These are phyloP conservation scores for Apiotrichum veenhuisii DNA, from an alignment of 1,284 basidiomycete species.

Conservation along the genomic window DNA sequence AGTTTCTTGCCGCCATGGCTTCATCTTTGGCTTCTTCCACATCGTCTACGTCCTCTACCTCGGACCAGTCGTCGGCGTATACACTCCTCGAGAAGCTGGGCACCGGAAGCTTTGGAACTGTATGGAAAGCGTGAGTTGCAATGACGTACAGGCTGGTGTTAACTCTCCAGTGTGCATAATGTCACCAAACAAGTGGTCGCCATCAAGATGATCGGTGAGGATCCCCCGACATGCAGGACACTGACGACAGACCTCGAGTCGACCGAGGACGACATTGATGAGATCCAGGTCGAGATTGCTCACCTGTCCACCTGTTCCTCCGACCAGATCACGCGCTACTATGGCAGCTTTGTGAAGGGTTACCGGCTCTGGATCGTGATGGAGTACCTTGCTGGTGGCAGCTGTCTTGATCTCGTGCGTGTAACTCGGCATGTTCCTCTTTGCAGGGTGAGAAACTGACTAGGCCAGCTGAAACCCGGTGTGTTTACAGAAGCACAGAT, in stretches of 20 bases:
- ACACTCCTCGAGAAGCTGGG: constrained; percentile 91
- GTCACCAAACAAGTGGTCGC: constrained; percentile 91
- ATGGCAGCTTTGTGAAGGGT: constrained; percentile 91
- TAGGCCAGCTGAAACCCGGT: constrained; percentile 70
- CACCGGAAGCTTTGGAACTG: constrained; percentile 93
- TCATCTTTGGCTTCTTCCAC: too few species aligned
- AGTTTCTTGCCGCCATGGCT: neutral
- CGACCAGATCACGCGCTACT: constrained; percentile 92
- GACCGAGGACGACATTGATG: constrained; percentile 90
- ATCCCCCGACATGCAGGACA: neutral
- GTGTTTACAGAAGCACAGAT: constrained; percentile 88
- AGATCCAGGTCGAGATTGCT: constrained; percentile 97
- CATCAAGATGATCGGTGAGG: constrained; percentile 91
- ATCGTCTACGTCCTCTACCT: constrained; percentile 2
- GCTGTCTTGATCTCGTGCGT: constrained; percentile 77
- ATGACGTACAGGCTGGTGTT: too few species aligned
- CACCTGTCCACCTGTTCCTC: constrained; percentile 94
- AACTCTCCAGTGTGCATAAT: constrained; percentile 67
- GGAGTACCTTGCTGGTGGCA: constrained; percentile 98
- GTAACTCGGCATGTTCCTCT: too few species aligned
- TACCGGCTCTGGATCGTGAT: constrained; percentile 99
- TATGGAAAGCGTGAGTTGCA: constrained; percentile 75
- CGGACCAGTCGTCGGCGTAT: constrained; percentile 81
- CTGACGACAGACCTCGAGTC: constrained; percentile 51
- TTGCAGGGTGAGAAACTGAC: too few species aligned